phyloP scores from a whole-genome alignment of 2,329 filamentous ascomycete genomes.

The Pleoardoris graminearum region DNA sequence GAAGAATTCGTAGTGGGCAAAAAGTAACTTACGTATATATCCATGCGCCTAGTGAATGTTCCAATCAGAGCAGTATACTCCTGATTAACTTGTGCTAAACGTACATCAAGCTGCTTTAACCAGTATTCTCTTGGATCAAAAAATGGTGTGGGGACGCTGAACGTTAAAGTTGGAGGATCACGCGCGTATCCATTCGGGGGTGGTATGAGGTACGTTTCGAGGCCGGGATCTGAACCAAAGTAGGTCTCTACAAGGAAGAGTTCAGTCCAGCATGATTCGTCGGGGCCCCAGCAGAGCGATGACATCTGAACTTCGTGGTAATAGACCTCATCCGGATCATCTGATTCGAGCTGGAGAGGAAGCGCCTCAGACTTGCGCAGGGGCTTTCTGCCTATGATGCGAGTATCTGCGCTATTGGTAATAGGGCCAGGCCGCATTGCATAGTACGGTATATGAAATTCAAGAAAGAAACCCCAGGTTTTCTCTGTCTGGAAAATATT shows the following conservation, averaged over 20 bases:
- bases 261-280: constrained; percentile 24
- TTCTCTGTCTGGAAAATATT: constrained; percentile 1
- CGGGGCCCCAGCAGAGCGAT: constrained; percentile 19
- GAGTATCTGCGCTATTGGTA: constrained; percentile 4
- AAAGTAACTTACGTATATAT: constrained; percentile 25
- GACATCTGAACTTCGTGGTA: constrained; percentile 25
- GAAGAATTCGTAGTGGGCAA: too few relatives aligned
- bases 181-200: neutral
- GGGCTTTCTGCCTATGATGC: constrained; percentile 6
- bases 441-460: constrained; percentile 26
- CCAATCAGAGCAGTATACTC: constrained; percentile 21
- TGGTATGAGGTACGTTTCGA: constrained; percentile 9
- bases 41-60: constrained; percentile 22
- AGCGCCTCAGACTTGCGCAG: constrained; percentile 15
- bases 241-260: constrained; percentile 22
- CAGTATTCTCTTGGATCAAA: constrained; percentile 22
- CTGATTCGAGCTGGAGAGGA: constrained; percentile 13
- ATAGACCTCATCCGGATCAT: constrained; percentile 12
- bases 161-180: constrained; percentile 13
- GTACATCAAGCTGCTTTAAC: constrained; percentile 12
- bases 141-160: neutral
- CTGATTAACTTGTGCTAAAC: constrained; percentile 13
- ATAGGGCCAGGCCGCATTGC: constrained; percentile 13
- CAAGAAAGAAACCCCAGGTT: constrained; percentile 17
- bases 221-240: constrained; percentile 20